phyloP scores from a whole-genome alignment of 1,139 yeast species.

The Debaryomyces sp. region DNA sequence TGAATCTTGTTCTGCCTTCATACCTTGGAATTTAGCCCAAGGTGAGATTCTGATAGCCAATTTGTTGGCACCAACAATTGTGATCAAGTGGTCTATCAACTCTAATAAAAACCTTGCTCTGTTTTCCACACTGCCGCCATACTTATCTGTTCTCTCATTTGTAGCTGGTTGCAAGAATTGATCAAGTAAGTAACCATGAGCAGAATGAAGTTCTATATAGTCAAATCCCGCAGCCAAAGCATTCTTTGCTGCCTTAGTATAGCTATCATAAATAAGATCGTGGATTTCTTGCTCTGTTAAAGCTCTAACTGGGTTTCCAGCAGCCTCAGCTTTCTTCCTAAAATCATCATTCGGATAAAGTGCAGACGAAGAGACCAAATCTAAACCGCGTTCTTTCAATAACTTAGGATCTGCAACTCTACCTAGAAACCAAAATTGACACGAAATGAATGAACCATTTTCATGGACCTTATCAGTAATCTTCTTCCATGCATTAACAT shows the following conservation, averaged over 20 bases:
- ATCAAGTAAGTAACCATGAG: conserved; percentile 45
- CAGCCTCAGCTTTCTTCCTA: conserved; percentile 7
- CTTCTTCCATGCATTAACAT: conserved; percentile 52
- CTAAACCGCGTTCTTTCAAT: conserved; percentile 36
- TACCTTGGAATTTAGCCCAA: conserved; percentile 46
- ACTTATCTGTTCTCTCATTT: conserved; percentile 52
- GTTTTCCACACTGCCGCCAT: conserved; percentile 65
- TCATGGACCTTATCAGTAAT: conserved; percentile 54
- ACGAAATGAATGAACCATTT: conserved; percentile 50
- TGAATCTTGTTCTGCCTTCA: conserved; percentile 36
- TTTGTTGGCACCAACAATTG: conserved; percentile 50
- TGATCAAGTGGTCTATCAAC: conserved; percentile 47
- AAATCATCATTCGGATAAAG: conserved; percentile 20
- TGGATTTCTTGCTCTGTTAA: conserved; percentile 44
- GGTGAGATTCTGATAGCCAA: conserved; percentile 67
- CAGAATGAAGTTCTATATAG: conserved; percentile 48
- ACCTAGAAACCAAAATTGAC: conserved; percentile 67
- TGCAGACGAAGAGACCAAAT: conserved; percentile 28
- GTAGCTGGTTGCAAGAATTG: conserved; percentile 34
- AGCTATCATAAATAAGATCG: conserved; percentile 27
- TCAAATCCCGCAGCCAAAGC: conserved; percentile 47
- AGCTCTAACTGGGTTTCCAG: conserved; percentile 28
- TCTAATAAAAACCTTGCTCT: conserved; percentile 61
- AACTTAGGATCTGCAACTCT: conserved; percentile 41
- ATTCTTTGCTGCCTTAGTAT: conserved; percentile 39